Conservation (phyloP, 805 yeast species). For the Soucietia sequanensis region DNA sequence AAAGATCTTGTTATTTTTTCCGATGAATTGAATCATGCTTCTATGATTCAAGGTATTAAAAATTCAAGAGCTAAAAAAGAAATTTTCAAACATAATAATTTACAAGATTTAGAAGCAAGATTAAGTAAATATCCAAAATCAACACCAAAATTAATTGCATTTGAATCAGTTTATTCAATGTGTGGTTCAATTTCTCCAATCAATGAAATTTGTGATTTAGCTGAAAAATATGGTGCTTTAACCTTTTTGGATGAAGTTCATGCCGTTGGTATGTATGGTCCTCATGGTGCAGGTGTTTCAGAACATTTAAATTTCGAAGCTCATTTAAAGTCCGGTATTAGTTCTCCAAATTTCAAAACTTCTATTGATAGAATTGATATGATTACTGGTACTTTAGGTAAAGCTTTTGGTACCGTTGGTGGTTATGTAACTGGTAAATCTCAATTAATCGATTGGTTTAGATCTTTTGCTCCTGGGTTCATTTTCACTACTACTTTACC, state of each 20-base stretch:
- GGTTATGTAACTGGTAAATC: slow-evolving; percentile 94
- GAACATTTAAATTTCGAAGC: slow-evolving; percentile 90
- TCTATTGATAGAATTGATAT: slow-evolving; percentile 90
- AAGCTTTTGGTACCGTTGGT: slow-evolving; percentile 96
- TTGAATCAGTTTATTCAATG: slow-evolving; percentile 97
- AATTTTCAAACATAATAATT: slow-evolving; percentile 87
- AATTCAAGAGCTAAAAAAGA: slow-evolving; percentile 88
- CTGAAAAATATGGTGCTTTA: slow-evolving; percentile 95
- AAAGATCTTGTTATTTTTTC: slow-evolving; percentile 89
- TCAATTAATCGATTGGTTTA: slow-evolving; percentile 85
- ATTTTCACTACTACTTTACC: slow-evolving; percentile 96
- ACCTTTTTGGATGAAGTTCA: slow-evolving; percentile 98
- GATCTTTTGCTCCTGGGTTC: slow-evolving; percentile 96
- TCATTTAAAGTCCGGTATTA: slow-evolving; percentile 67
- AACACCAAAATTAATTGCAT: slow-evolving; percentile 94
- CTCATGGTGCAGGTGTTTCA: slow-evolving; percentile 99
- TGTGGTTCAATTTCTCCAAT: slow-evolving; percentile 97
- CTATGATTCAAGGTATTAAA: slow-evolving; percentile 94
- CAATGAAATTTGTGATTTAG: slow-evolving; percentile 87
- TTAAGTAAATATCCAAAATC: slow-evolving; percentile 78
- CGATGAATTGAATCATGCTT: slow-evolving; percentile 93
- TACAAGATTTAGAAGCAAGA: slow-evolving; percentile 75
- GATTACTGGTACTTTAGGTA: slow-evolving; percentile 97
- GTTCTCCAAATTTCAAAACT: slow-evolving; percentile 46
- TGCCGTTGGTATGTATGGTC: slow-evolving; percentile 99